Evolutionary conservation across 2,329 filamentous ascomycete genomes (phyloP).

Genomic region (Amesomyces nigricolor): DNA sequence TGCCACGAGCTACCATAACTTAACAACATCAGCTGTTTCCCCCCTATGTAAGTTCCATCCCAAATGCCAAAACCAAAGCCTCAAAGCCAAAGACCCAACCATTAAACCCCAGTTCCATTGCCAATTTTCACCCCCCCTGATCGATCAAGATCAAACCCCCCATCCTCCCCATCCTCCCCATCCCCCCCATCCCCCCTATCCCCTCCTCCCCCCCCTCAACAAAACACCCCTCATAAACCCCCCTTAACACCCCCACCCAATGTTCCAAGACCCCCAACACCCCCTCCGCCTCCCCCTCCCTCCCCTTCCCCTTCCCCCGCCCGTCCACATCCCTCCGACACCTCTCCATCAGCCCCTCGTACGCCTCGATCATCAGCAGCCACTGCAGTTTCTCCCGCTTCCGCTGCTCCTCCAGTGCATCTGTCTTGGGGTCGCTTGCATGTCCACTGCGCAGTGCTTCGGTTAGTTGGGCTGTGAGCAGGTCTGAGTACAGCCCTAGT

Average conservation of each 20-base stretch:
- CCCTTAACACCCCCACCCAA: not conserved
- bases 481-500: conserved; percentile 17
- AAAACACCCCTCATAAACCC: not conserved
- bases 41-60: too few species aligned
- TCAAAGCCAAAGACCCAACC: too few species aligned
- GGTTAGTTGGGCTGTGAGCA: conserved; percentile 18
- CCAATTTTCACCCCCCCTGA: too few species aligned
- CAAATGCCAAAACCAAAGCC: too few species aligned
- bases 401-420: not conserved
- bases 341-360: conserved; percentile 15
- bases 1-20: too few species aligned
- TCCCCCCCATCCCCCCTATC: too few species aligned
- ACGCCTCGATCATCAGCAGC: conserved; percentile 21
- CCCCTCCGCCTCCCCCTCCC: not conserved
- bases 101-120: too few species aligned
- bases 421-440: not conserved
- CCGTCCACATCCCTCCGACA: conserved; percentile 8
- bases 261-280: not conserved
- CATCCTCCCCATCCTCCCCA: too few species aligned
- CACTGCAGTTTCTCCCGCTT: conserved; percentile 7
- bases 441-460: not conserved
- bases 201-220: too few species aligned
- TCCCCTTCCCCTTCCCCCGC: not conserved
- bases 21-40: too few species aligned
- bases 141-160: too few species aligned